Conservation (phyloP, 371 early-diverging fungal genomes). For the Mucor irregularis region DNA sequence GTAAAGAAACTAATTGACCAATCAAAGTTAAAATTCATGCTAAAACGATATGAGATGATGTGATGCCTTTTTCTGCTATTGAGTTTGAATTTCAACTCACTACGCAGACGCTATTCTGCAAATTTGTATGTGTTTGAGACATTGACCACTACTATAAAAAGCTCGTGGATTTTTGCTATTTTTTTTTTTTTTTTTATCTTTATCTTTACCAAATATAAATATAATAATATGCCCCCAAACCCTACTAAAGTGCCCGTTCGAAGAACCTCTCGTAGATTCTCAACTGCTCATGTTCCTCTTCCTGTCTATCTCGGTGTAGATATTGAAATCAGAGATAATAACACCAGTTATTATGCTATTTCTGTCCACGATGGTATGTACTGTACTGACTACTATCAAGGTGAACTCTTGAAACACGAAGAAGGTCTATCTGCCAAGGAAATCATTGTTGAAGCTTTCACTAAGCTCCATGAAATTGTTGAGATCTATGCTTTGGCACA, state of each 20-base stretch:
- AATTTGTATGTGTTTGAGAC: no score
- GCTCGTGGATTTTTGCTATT: no score
- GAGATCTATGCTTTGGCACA: conserved; percentile 43
- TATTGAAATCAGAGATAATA: conserved; percentile 39
- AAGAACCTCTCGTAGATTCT: conserved; percentile 36
- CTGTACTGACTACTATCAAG: conserved; percentile 50
- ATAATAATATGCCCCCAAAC: conserved; percentile 34
- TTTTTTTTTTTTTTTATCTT: conserved; percentile 6
- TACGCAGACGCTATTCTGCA: no score
- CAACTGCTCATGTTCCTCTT: conserved; percentile 39
- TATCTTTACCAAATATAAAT: neutral
- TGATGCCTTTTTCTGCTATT: no score
- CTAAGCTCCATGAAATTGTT: conserved; percentile 43
- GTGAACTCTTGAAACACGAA: conserved; percentile 25
- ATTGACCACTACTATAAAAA: no score
- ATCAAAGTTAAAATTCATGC: conserved; percentile 14
- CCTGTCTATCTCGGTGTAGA: conserved; percentile 66
- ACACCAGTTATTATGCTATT: conserved; percentile 37
- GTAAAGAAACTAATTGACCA: neutral
- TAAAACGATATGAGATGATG: no score
- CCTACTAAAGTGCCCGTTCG: conserved; percentile 28
- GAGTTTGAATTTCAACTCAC: no score
- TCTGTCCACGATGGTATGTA: conserved; percentile 67
- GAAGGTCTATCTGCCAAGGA: conserved; percentile 7
- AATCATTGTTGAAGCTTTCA: conserved; percentile 29